Percentiles rank a stretch among this genome's conserved stretches.
Evolutionary conservation across 768 basidiomycete species (phyloP).

Genomic region (Phaeotremella skinneri): DNA sequence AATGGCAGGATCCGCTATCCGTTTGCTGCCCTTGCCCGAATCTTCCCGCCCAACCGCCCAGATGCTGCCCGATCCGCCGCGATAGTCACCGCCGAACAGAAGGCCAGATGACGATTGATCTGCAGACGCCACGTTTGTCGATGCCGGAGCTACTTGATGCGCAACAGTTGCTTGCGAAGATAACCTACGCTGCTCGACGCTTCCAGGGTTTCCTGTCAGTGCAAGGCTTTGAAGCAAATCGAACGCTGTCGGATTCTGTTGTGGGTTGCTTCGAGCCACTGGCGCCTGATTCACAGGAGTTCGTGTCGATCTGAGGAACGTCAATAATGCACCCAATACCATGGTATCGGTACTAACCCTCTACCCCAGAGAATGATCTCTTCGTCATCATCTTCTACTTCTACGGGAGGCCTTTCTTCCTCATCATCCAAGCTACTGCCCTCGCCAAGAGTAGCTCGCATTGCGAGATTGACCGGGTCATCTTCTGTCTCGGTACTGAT

Average conservation of each 20-base stretch:
- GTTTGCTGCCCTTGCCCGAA: slow-evolving; percentile 24
- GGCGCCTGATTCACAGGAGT: background rate
- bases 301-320: background rate
- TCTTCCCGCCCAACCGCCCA: slow-evolving; percentile 43
- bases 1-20: background rate
- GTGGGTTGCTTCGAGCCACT: too few relatives aligned
- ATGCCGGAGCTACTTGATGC: slow-evolving; percentile 3
- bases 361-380: slow-evolving; percentile 66
- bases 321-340: slow-evolving; percentile 7
- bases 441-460: slow-evolving; percentile 61
- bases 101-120: slow-evolving; percentile 23
- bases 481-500: slow-evolving; percentile 73
- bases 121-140: background rate
- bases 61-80: slow-evolving; percentile 22
- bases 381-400: slow-evolving; percentile 59
- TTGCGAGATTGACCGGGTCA: slow-evolving; percentile 66
- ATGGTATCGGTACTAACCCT: slow-evolving; percentile 10
- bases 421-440: slow-evolving; percentile 56
- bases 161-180: slow-evolving; percentile 19
- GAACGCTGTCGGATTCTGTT: slow-evolving; percentile 22
- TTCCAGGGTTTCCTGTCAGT: background rate
- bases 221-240: slow-evolving; percentile 38
- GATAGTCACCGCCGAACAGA: slow-evolving; percentile 28
- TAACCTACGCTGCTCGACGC: background rate
- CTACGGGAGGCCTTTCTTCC: slow-evolving; percentile 55